Evolutionary conservation across 768 basidiomycete species (phyloP).

Genomic region (Thelephora aurantiotincta): DNA sequence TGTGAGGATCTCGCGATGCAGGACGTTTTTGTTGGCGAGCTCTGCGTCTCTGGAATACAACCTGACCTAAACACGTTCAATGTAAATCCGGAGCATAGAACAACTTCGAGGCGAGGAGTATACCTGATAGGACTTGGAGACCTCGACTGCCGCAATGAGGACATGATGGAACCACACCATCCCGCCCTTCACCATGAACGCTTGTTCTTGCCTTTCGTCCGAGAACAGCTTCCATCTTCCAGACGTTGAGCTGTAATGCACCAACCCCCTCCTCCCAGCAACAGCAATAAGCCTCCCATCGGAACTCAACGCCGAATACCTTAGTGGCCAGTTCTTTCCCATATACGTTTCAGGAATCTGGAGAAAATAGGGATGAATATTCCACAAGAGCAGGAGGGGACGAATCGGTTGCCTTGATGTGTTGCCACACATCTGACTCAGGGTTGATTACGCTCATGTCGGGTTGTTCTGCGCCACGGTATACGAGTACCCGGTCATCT

Average conservation of each 20-base stretch:
- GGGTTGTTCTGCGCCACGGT: conserved; percentile 93
- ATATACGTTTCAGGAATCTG: conserved; percentile 87
- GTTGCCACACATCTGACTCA: conserved; percentile 96
- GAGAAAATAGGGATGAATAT: conserved; percentile 3
- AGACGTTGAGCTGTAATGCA: conserved; percentile 88
- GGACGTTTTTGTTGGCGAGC: conserved; percentile 65
- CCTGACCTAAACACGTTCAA: conserved; percentile 45
- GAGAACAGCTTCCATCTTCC: conserved; percentile 92
- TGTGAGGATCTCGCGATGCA: conserved; percentile 65
- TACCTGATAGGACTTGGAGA: conserved; percentile 66
- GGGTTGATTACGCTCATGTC: conserved; percentile 98
- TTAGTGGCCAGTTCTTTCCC: conserved; percentile 85
- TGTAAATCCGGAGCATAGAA: conserved; percentile 3
- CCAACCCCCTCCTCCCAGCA: conserved; percentile 80
- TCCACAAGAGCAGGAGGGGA: neutral
- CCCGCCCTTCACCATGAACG: conserved; percentile 80
- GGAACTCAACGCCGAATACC: conserved; percentile 78
- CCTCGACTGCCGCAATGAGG: conserved; percentile 80
- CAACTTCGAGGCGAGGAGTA: neutral
- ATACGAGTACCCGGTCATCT: conserved; percentile 88
- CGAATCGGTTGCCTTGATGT: conserved; percentile 56
- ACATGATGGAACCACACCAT: conserved; percentile 96
- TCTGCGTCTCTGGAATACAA: conserved; percentile 90
- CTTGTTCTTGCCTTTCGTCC: conserved; percentile 71
- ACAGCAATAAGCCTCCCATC: conserved; percentile 90